A percentile compares a stretch with the other conserved stretches of the same genome.
Evolutionary conservation across 176 grass and related monocot species (phyloP).

Genomic region (Coix lacrymajobi): DNA sequence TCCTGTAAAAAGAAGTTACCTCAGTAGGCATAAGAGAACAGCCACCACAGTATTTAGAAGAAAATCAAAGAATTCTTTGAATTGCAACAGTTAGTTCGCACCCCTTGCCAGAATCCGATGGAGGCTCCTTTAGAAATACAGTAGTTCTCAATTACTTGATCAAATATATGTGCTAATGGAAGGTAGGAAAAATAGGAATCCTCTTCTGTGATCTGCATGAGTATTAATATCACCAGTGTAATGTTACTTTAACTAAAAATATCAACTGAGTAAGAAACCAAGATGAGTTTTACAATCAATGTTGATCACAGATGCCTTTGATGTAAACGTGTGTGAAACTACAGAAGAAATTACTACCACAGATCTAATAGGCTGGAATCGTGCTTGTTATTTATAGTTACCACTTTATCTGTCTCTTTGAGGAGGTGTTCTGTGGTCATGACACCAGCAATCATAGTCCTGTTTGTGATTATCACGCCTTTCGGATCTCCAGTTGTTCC

Average conservation of each 20-base stretch:
- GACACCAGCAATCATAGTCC: conserved; percentile 62
- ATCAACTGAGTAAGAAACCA: background rate
- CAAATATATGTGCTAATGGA: conserved; percentile 97
- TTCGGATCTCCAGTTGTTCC: conserved; percentile 96
- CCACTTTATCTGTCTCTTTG: conserved; percentile 83
- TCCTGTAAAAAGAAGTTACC: conserved; percentile 42
- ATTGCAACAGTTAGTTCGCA: conserved; percentile 15
- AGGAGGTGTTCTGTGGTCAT: conserved; percentile 76
- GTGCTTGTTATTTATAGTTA: background rate
- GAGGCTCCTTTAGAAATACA: conserved; percentile 96
- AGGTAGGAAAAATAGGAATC: conserved; percentile 98
- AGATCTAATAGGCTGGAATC: background rate
- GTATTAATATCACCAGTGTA: background rate
- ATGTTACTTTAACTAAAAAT: background rate
- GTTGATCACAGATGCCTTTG: background rate
- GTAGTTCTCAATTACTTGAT: conserved; percentile 93
- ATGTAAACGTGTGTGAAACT: background rate
- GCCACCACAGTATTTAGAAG: background rate
- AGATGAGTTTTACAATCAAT: background rate
- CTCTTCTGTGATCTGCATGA: conserved; percentile 63
- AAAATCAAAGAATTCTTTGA: background rate
- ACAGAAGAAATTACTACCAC: background rate
- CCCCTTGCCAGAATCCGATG: conserved; percentile 99
- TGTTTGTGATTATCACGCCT: conserved; percentile 86
- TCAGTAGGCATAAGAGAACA: background rate